These are phyloP conservation scores for Rhododendron mucronatum DNA, from an alignment of 148 eudicot species.

Conservation along the genomic window DNA sequence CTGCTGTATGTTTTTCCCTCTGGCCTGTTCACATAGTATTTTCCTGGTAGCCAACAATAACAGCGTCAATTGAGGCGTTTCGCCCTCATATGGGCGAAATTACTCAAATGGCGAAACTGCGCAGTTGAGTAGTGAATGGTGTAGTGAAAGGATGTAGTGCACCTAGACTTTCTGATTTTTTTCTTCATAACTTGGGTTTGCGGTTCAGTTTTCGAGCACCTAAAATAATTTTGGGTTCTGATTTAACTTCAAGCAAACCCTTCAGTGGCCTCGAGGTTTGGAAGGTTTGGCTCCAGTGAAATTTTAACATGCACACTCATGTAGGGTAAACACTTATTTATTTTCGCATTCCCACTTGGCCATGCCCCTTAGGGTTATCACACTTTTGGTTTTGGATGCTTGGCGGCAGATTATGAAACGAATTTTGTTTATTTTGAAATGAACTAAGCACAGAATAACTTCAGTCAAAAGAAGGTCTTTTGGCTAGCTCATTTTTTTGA, in stretches of 20 bases:
- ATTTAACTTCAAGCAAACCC: too few relatives aligned
- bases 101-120: too few relatives aligned
- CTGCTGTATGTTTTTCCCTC: not conserved
- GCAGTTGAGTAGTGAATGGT: too few relatives aligned
- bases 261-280: too few relatives aligned
- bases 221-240: too few relatives aligned
- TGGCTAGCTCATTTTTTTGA: not conserved
- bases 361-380: not conserved
- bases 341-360: not conserved
- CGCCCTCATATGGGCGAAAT: not conserved
- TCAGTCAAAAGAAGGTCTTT: too few relatives aligned
- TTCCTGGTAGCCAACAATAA: not conserved
- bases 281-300: not conserved
- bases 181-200: too few relatives aligned
- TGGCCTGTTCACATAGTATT: not conserved
- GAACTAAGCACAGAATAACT: too few relatives aligned
- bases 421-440: too few relatives aligned
- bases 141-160: too few relatives aligned
- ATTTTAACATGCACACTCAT: not conserved
- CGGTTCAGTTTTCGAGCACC: not conserved
- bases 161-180: too few relatives aligned
- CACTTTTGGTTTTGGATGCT: not conserved
- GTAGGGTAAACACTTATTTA: too few relatives aligned
- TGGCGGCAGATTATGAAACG: not conserved
- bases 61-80: not conserved